A percentile compares a stretch with the other conserved stretches of the same genome.
These are phyloP conservation scores for Alternaria triticimaculans DNA, from an alignment of 2,329 filamentous ascomycete genomes.

Conservation along the genomic window DNA sequence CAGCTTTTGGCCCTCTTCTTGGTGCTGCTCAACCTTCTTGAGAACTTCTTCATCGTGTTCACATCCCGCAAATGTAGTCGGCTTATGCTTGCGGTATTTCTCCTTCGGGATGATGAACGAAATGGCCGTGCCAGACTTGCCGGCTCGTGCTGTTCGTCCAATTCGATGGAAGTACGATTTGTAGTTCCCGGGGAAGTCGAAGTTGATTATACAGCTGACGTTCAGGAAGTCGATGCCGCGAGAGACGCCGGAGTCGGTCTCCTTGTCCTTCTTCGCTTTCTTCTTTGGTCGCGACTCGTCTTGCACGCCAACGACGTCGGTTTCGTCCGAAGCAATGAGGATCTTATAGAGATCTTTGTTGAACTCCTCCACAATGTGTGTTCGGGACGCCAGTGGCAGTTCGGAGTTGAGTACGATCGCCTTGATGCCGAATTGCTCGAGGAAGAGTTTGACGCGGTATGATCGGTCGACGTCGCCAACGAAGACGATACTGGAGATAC, in stretches of 20 bases:
- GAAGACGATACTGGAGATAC: constrained; percentile 68
- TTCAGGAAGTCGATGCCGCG: constrained; percentile 97
- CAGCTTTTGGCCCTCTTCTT: constrained; percentile 82
- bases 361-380: constrained; percentile 97
- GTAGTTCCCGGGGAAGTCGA: constrained; percentile 86
- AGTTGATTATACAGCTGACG: constrained; percentile 84
- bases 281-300: constrained; percentile 51
- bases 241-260: constrained; percentile 88
- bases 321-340: constrained; percentile 93
- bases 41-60: constrained; percentile 87
- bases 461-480: constrained; percentile 87
- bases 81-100: constrained; percentile 85
- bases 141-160: constrained; percentile 88
- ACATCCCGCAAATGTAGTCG: constrained; percentile 76
- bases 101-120: constrained; percentile 89
- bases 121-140: constrained; percentile 91
- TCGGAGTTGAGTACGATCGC: constrained; percentile 95
- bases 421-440: constrained; percentile 96
- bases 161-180: constrained; percentile 98
- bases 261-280: constrained; percentile 66
- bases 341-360: constrained; percentile 98
- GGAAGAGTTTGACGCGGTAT: constrained; percentile 90
- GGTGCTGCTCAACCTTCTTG: constrained; percentile 77
- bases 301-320: constrained; percentile 75
- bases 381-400: constrained; percentile 86